Evolutionary conservation across 176 grass and related monocot genomes (phyloP), one percentile per base, ranked within the genome.

Genomic region (Oryza meyeriana): DNA sequence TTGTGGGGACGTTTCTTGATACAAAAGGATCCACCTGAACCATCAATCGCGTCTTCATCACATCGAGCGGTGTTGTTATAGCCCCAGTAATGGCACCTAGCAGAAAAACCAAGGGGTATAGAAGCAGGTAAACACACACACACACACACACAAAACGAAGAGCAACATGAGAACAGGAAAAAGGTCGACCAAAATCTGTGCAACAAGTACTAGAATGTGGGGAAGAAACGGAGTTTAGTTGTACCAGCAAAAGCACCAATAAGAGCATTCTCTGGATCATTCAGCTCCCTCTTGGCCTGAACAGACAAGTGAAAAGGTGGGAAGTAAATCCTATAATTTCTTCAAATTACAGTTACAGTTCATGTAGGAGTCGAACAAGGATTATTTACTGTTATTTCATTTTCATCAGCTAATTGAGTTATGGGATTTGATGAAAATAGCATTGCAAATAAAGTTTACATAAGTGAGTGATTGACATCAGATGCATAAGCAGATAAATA

Each of bases 21-120:
- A 38, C 2, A 90, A 79, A 22, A 64, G 13, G 33, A 62, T 42
- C 41, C 64, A 98, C 96, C 96, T 98, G 90, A 93, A 98, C 52
- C 96, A 98, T 98, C 80, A 95, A 75, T 85, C 96, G 90, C 52
- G 96, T 99, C 74, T 99, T 99, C 89, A 99, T 69, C 5, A 99
- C 96, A 83, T 95, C 96, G 28, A 99, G 90, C 5, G 96, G 93
- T 20, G 93, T 99, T 45, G 93, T 98, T 80, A 98, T 87, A 77
- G 96, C 93, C 72, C 93, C 96, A 66, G 96, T 98, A 81, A 98
- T 83, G 55, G 96, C 92, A 55, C 96, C 96, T 98, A 78, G 58
- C 8, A 32, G 27, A 63, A 58, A 79, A 12, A n/a, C n/a, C n/a
- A 29, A 55, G 2, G 6, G 32, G 8, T 17, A 59, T 36, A 42